Base-by-base conservation (phyloP, 176 grass and related monocot genomes). In the Paspalum vaginatum region DNA sequence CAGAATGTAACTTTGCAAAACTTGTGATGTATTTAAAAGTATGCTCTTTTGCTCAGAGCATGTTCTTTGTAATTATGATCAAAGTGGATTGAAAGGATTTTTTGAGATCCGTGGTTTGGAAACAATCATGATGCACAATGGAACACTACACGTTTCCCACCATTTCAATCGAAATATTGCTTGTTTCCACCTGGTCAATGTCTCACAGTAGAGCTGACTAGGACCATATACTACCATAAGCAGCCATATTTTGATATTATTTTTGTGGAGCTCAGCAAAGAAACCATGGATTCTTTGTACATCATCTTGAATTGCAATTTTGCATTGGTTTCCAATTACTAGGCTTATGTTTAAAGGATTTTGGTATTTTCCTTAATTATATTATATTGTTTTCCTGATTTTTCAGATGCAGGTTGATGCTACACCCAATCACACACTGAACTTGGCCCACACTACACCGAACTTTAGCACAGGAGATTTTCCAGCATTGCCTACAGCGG, bases 361-460 rank as follows among this genome's bases (percentile, higher is more conserved):
- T 48, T 16, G 24, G 6, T 14, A 52, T 16, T 68, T 24, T 75
- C 70, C 4, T 53, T 24, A 52, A 78, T 54, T 38, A 39, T 71
- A 9, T 61, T 48, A 67, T 78, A 32, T 32, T 32, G 32, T 72
- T 44, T 7, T 11, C 70, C 68, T 68, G 15, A 27, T 62, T 32
- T 89, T 89, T 72, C 79, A 95, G 96, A 92, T 95, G 82, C 90
- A 99, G 89, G 96, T 93, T 76, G 96, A 95, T 81, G 39, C 70
- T 75, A 78, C 78, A 5, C 86, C 86, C 72, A 86, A 91, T 73
- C 88, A 61, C 17, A 72, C 79, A 49, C 55, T 75, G 81, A 87
- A 86, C 70, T 72, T 87, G 70, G 55, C 70, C 47, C 86, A 83
- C 48, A 84, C 45, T 52, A 39, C 86, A 61, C 96, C 96, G 76